Evolutionary conservation across 73 alveolate genomes (phyloP), one percentile per base, ranked within the genome.

Genomic region (Symbiodinium natans): DNA sequence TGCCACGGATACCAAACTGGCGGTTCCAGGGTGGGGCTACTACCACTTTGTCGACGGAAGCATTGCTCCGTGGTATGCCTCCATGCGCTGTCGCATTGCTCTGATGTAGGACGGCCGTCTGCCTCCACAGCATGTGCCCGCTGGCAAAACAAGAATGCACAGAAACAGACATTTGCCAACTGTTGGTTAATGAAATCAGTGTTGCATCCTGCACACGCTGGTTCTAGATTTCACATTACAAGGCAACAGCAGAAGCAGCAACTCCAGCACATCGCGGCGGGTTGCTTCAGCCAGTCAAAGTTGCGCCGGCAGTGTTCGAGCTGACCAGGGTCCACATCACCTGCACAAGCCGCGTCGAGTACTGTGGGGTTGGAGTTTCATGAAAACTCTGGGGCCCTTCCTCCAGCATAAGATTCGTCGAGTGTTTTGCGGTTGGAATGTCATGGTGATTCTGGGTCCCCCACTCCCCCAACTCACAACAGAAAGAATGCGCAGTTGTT

Each of bases 21-120:
- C 95, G 31, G 33, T 88, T 68, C 95, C 95, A 88, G 23, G 95
- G 95, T 1, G 95, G 95, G 36, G 95, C 95, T 3, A 88, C 95
- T 40, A 88, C 48, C 39, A 63, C 80, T 74, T 88, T 88, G 43
- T 63, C 86, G 27, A 88, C 95, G 2, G 93, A 86, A 31, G 52
- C 59, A 36, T 29, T 38, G 10, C 33, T 11, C 48, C 59, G 73
- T 0, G 86, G 95, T 59, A 68, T 88, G 34, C 95, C 95, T 2
- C 86, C 71, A 3, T 7, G 23, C 56, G 19, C 38, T 2, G 71
- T n/a, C 19, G 86, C 42, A 42, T 88, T 56, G 86, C 42, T 86
- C 39, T 88, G 86, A 23, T 88, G 86, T 36, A 88, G 48, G 27
- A 48, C 25, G 7, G 63, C 95, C 40, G 15, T 29, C 36, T 39